A percentile compares a stretch with the other conserved stretches of the same genome.
Evolutionary conservation across 176 grass and related monocot species (phyloP).

Genomic region (Neostapfia colusana): DNA sequence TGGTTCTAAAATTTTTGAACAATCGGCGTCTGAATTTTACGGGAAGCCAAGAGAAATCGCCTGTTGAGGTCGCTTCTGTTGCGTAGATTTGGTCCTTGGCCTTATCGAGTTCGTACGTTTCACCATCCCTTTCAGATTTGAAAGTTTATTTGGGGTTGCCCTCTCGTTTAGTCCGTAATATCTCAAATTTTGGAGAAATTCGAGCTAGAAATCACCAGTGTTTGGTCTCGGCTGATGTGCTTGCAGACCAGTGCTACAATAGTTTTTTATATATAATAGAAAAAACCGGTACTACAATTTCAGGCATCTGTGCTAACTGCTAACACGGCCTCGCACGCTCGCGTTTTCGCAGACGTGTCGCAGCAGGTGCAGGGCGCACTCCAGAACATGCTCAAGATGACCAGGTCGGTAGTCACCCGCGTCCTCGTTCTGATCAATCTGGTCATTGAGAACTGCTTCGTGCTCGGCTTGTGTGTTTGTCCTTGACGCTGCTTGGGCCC

Average conservation of each 20-base stretch:
- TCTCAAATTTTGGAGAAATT: not conserved
- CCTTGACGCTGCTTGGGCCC: not conserved
- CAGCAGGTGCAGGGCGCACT: slow-evolving; percentile 72
- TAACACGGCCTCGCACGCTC: not conserved
- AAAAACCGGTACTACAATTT: too few relatives aligned
- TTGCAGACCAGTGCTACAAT: not conserved
- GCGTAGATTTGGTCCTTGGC: not conserved
- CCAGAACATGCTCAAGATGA: slow-evolving; percentile 87
- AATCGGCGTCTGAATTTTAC: not conserved
- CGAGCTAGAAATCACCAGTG: not conserved
- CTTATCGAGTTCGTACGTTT: not conserved
- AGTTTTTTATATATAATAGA: too few relatives aligned
- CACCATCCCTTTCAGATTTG: not conserved
- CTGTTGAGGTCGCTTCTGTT: not conserved
- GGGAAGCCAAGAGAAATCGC: not conserved
- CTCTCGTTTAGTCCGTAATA: not conserved
- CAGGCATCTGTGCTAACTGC: not conserved
- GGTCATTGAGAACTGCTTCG: not conserved
- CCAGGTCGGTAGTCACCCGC: slow-evolving; percentile 34
- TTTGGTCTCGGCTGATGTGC: not conserved
- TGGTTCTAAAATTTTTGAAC: not conserved
- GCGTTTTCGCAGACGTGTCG: slow-evolving; percentile 62
- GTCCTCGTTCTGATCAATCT: not conserved
- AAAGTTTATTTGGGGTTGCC: not conserved
- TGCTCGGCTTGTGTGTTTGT: not conserved